phyloP scores from a whole-genome alignment of 2,329 filamentous ascomycete species.

The Dactylellina sp. region DNA sequence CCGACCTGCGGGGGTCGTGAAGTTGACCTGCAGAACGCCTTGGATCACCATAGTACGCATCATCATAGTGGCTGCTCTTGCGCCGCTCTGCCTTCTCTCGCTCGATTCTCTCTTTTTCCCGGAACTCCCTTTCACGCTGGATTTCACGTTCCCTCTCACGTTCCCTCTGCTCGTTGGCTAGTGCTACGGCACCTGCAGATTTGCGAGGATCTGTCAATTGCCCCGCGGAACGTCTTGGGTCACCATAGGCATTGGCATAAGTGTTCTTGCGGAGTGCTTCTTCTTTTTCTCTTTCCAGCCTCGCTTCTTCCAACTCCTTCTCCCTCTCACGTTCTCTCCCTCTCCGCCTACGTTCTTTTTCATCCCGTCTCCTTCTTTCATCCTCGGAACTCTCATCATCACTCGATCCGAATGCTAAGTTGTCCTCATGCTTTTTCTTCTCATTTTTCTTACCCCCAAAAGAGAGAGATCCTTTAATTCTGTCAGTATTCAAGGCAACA shows the following conservation, averaged over 20 bases:
- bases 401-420: constrained; percentile 30
- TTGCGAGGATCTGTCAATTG: constrained; percentile 49
- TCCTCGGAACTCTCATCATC: constrained; percentile 39
- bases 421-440: constrained; percentile 41
- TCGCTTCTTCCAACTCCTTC: constrained; percentile 14
- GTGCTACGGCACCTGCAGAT: constrained; percentile 31
- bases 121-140: constrained; percentile 4
- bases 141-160: constrained; percentile 20
- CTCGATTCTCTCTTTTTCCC: constrained; percentile 19
- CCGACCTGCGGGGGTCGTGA: constrained; percentile 39
- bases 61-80: constrained; percentile 36
- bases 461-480: constrained; percentile 37
- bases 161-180: constrained; percentile 19
- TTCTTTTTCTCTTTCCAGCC: constrained; percentile 19
- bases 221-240: constrained; percentile 50
- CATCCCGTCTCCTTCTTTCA: constrained; percentile 25
- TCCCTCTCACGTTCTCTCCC: constrained; percentile 31
- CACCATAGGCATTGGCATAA: constrained; percentile 34
- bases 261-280: constrained; percentile 22
- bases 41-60: constrained; percentile 41
- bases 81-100: constrained; percentile 44
- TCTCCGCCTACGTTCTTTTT: constrained; percentile 18
- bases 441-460: constrained; percentile 40
- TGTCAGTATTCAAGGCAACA: constrained; percentile 37
- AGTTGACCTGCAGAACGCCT: constrained; percentile 49